Evolutionary conservation across 805 yeast species (phyloP).

Genomic region (Metschnikowia chrysomelidarum): DNA sequence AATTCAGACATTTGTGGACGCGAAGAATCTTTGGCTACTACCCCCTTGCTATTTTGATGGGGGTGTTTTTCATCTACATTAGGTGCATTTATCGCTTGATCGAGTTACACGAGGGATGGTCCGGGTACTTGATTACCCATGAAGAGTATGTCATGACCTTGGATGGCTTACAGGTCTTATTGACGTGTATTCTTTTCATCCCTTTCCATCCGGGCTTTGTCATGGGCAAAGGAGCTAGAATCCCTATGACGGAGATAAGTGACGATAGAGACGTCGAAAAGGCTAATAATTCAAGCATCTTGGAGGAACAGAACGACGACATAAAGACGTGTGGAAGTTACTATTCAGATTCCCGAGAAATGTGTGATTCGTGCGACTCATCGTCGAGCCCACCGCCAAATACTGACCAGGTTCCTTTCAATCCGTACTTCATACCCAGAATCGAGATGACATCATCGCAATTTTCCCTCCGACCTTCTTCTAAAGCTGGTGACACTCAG

Average conservation of each 20-base stretch:
- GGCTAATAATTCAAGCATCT: background rate
- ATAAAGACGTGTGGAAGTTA: background rate
- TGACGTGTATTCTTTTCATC: conserved; percentile 33
- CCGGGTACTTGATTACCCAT: conserved; percentile 56
- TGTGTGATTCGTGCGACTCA: background rate
- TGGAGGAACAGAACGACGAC: no score
- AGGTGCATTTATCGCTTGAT: conserved; percentile 73
- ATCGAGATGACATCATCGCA: no score
- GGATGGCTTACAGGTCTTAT: conserved; percentile 30
- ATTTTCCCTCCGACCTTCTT: no score
- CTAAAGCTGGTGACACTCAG: no score
- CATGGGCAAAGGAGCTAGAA: conserved; percentile 14
- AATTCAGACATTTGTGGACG: conserved; percentile 34
- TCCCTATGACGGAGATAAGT: conserved; percentile 9
- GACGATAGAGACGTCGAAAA: conserved; percentile 3
- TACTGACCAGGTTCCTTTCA: background rate
- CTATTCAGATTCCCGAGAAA: background rate
- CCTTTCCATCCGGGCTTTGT: conserved; percentile 64
- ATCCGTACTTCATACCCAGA: conserved; percentile 11
- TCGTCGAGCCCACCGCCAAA: background rate
- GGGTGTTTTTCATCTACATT: conserved; percentile 54
- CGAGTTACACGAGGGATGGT: conserved; percentile 74
- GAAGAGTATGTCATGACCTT: conserved; percentile 41
- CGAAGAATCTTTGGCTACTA: conserved; percentile 38
- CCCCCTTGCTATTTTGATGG: conserved; percentile 44